Conservation (phyloP, 768 basidiomycete genomes). For the Tylopilus plumbeoviolaceoides region DNA sequence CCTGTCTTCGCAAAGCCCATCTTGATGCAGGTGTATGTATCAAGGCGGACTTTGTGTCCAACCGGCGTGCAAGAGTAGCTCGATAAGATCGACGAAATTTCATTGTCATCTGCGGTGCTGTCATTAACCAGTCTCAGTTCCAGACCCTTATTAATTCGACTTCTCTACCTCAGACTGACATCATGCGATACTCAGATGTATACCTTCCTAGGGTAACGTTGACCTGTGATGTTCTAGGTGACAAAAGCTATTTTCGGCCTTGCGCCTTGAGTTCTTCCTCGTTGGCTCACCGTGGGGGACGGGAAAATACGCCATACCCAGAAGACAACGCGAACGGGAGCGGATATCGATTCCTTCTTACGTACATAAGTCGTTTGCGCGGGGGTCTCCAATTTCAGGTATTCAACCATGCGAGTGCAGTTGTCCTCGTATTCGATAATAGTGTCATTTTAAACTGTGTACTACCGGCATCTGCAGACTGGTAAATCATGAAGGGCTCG, state of each 20-base stretch:
- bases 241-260: no score
- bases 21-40: constrained; percentile 10
- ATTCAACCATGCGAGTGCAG: not conserved
- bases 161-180: not conserved
- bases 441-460: not conserved
- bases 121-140: not conserved
- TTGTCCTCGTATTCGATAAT: not conserved
- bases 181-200: not conserved
- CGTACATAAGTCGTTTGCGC: not conserved
- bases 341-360: not conserved
- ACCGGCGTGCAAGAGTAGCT: not conserved
- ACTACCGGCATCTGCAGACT: not conserved
- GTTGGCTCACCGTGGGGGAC: no score
- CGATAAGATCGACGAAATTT: not conserved
- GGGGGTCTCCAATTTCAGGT: not conserved
- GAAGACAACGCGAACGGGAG: not conserved
- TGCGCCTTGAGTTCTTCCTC: no score
- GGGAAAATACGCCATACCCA: no score
- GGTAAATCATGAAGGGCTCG: not conserved
- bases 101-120: not conserved
- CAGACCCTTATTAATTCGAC: not conserved
- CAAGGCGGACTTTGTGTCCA: constrained; percentile 9
- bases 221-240: no score
- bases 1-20: constrained; percentile 16
- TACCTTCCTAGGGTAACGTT: not conserved